Conservation (phyloP, 2,329 filamentous ascomycete genomes). For the Penicillium vulpinum region DNA sequence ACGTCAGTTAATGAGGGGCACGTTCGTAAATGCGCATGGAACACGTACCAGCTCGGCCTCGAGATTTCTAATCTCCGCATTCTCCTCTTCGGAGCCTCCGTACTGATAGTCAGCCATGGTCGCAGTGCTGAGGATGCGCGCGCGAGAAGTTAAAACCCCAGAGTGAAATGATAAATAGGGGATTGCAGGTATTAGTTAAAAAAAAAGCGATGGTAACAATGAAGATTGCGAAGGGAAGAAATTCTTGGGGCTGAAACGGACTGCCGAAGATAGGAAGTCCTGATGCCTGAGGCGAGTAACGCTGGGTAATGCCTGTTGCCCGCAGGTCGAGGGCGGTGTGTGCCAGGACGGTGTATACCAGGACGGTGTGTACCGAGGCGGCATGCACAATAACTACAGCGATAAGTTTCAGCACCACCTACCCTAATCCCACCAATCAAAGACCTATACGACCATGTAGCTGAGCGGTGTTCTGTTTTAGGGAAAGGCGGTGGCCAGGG, state of each 20-base stretch:
- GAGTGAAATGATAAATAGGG: not conserved
- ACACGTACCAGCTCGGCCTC: conserved; percentile 71
- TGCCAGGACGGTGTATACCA: not conserved
- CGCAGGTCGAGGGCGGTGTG: not conserved
- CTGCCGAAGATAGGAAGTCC: conserved; percentile 3
- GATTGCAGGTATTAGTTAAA: conserved; percentile 7
- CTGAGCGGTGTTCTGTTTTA: too few species aligned
- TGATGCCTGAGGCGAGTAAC: conserved; percentile 1
- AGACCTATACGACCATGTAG: too few species aligned
- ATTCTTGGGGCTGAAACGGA: conserved; percentile 4
- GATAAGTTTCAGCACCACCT: too few species aligned
- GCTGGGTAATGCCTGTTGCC: not conserved
- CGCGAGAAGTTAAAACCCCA: not conserved
- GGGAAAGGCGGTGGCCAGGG: too few species aligned
- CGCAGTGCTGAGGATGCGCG: conserved; percentile 9
- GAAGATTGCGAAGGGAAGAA: conserved; percentile 5
- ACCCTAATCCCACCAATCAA: too few species aligned
- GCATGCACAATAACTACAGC: too few species aligned
- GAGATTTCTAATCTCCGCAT: conserved; percentile 76
- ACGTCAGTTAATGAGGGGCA: conserved; percentile 7
- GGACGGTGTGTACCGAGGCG: not conserved
- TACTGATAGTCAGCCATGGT: conserved; percentile 72
- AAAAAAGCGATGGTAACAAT: conserved; percentile 14
- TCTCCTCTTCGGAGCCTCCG: conserved; percentile 76
- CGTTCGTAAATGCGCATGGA: not conserved